A percentile compares a stretch with the other conserved stretches of the same genome.
Evolutionary conservation across 2,329 filamentous ascomycete species (phyloP).

Genomic region (Beauveria medogensis): DNA sequence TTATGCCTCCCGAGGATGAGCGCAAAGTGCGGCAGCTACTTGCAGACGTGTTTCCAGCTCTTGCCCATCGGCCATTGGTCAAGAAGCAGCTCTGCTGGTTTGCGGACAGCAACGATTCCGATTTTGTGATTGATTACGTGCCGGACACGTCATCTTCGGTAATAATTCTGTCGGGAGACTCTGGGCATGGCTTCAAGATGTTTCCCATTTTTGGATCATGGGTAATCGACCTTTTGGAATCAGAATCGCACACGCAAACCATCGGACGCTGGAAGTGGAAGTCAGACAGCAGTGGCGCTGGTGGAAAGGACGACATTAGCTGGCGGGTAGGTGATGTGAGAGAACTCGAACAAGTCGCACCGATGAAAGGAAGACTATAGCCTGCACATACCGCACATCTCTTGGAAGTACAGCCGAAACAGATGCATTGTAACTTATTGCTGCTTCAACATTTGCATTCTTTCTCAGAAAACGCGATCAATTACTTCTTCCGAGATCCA

Average conservation of each 20-base stretch:
- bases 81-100: constrained; percentile 54
- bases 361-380: background rate
- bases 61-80: constrained; percentile 48
- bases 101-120: constrained; percentile 51
- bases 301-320: background rate
- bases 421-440: background rate
- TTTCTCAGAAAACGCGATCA: background rate
- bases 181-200: constrained; percentile 57
- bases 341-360: background rate
- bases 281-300: background rate
- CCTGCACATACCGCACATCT: background rate
- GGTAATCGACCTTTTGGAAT: background rate
- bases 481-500: background rate
- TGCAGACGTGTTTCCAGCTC: constrained; percentile 40
- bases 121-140: constrained; percentile 53
- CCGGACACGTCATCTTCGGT: constrained; percentile 41
- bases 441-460: background rate
- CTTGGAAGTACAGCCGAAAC: background rate
- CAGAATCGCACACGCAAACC: background rate
- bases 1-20: constrained; percentile 47
- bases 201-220: constrained; percentile 35
- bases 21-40: constrained; percentile 41
- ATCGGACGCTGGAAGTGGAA: background rate
- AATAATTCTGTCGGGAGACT: constrained; percentile 44
- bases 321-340: background rate